Percentiles rank a stretch among this genome's conserved stretches.
These are phyloP conservation scores for Tylopilus rubrobrunneus DNA, from an alignment of 768 basidiomycete genomes.

Conservation along the genomic window DNA sequence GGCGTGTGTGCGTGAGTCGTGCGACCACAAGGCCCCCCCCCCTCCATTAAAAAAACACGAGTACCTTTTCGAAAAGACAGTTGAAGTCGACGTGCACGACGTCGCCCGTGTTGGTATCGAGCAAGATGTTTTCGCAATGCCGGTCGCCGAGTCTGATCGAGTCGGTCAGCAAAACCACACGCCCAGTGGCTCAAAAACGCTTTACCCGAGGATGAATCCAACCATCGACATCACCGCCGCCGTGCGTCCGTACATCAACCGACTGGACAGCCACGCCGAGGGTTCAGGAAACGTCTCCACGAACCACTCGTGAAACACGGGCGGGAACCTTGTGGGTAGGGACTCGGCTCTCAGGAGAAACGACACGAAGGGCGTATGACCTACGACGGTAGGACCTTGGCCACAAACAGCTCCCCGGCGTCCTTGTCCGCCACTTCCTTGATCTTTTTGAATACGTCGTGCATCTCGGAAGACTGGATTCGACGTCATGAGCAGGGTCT, in stretches of 20 bases:
- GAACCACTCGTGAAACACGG: conserved; percentile 98
- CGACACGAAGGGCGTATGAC: conserved; percentile 16
- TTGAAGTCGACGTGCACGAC: conserved; percentile 97
- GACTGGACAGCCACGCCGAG: conserved; percentile 86
- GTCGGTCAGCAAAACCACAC: not conserved
- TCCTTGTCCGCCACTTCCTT: conserved; percentile 48
- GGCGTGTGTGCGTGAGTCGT: not conserved
- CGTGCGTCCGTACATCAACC: conserved; percentile 83
- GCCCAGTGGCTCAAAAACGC: too few species aligned
- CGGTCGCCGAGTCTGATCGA: conserved; percentile 85
- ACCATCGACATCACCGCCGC: conserved; percentile 99
- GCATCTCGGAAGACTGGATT: conserved; percentile 43
- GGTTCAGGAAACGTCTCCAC: conserved; percentile 96
- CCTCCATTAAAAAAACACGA: not conserved
- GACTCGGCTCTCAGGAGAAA: not conserved
- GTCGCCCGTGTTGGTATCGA: conserved; percentile 85
- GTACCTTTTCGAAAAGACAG: conserved; percentile 92
- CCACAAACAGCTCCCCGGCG: conserved; percentile 47
- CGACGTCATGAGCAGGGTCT: not conserved
- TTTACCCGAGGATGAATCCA: conserved; percentile 89
- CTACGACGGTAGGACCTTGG: conserved; percentile 56
- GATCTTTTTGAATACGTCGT: conserved; percentile 44
- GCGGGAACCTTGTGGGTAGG: conserved; percentile 52
- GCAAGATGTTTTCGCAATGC: conserved; percentile 93
- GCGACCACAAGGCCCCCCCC: not conserved